Conservation (phyloP, 176 grass and related monocot genomes). For the Zoysia pacifica region DNA sequence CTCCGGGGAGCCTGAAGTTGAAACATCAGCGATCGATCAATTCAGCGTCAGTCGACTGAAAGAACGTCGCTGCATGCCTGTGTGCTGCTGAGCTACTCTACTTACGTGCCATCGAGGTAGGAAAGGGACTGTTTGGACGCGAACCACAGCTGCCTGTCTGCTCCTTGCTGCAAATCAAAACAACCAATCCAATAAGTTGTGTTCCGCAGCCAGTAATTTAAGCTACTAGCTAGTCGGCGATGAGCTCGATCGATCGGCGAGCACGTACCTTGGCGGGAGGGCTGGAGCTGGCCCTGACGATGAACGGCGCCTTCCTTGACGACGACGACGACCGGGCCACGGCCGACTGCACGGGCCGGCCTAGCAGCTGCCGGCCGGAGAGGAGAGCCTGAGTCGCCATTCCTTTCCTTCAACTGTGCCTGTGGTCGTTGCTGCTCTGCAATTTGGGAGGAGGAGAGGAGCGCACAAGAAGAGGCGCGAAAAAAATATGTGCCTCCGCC, state of each 20-base stretch:
- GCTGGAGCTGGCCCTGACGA: slow-evolving; percentile 74
- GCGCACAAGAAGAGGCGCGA: slow-evolving; percentile 12
- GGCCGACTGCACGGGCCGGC: slow-evolving; percentile 56
- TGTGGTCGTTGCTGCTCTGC: slow-evolving; percentile 30
- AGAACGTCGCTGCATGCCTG: background rate
- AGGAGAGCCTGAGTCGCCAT: slow-evolving; percentile 90
- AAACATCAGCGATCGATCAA: background rate
- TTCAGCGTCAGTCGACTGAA: background rate
- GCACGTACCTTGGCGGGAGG: slow-evolving; percentile 76
- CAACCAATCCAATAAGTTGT: background rate
- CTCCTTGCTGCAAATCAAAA: slow-evolving; percentile 64
- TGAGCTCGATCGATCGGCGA: background rate
- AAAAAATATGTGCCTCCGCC: slow-evolving; percentile 21
- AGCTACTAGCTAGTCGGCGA: background rate
- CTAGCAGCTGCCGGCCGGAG: slow-evolving; percentile 80
- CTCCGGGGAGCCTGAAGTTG: slow-evolving; percentile 70
- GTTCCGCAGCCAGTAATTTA: background rate
- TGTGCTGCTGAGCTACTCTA: background rate
- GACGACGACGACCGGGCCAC: slow-evolving; percentile 48
- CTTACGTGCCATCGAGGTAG: slow-evolving; percentile 91
- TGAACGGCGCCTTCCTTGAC: slow-evolving; percentile 58
- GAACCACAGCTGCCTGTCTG: slow-evolving; percentile 91
- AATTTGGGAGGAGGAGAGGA: slow-evolving; percentile 39
- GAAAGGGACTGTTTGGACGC: slow-evolving; percentile 92
- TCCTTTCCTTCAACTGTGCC: background rate